Evolutionary conservation across 129 eudicot genomes (phyloP).

Genomic region (Arctium lappa): DNA sequence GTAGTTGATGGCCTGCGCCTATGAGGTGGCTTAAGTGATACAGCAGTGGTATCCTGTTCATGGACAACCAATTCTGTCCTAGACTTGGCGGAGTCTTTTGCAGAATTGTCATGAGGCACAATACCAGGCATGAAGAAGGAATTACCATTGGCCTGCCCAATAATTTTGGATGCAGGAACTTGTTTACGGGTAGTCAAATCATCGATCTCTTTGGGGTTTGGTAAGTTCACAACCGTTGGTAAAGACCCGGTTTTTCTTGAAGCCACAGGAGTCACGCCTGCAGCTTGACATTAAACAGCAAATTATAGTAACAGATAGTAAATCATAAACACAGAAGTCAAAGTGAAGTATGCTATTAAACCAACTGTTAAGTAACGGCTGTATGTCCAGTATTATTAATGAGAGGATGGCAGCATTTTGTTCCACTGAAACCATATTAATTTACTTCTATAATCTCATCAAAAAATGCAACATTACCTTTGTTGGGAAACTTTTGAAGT

Average conservation of each 20-base stretch:
- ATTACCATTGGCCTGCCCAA: slow-evolving; percentile 13
- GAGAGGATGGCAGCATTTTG: not conserved
- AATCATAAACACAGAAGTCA: slow-evolving; percentile 6
- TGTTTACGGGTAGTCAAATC: slow-evolving; percentile 37
- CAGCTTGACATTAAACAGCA: slow-evolving; percentile 38
- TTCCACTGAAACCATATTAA: not conserved
- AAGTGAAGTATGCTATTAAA: not conserved
- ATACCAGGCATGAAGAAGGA: slow-evolving; percentile 44
- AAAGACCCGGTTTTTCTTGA: slow-evolving; percentile 41
- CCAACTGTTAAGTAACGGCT: not conserved
- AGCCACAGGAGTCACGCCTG: slow-evolving; percentile 69
- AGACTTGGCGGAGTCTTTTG: slow-evolving; percentile 30
- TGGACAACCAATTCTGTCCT: slow-evolving; percentile 46
- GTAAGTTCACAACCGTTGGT: slow-evolving; percentile 27
- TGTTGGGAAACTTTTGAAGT: not conserved
- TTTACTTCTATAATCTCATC: not conserved
- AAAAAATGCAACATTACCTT: not conserved
- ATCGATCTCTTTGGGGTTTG: slow-evolving; percentile 39
- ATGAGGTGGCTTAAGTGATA: slow-evolving; percentile 51
- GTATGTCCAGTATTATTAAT: slow-evolving; percentile 8
- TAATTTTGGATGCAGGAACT: slow-evolving; percentile 43
- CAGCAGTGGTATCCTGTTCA: slow-evolving; percentile 29
- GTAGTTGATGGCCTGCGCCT: slow-evolving; percentile 50
- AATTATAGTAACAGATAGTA: slow-evolving; percentile 10
- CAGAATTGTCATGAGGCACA: slow-evolving; percentile 60